Conservation (phyloP, 768 basidiomycete species). For the Tephrocybe sp. region DNA sequence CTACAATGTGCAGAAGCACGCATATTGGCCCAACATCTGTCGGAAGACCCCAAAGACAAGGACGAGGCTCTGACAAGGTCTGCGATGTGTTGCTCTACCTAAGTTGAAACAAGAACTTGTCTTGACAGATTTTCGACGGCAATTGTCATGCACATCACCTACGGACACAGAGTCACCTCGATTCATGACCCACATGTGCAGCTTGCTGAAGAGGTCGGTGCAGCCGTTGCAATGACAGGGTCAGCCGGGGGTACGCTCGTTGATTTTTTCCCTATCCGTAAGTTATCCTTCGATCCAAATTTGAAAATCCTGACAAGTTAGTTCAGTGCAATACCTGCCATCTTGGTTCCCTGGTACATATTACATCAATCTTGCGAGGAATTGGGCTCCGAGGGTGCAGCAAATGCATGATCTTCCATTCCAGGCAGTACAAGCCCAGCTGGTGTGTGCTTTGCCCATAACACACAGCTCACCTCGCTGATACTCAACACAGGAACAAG, state of each 20-base stretch:
- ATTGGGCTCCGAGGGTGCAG: constrained; percentile 6
- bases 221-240: constrained; percentile 21
- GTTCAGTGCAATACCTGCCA: constrained; percentile 30
- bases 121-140: constrained; percentile 9
- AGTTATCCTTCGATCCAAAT: constrained; percentile 7
- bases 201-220: constrained; percentile 29
- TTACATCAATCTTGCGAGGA: constrained; percentile 19
- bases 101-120: not conserved
- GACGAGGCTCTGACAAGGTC: constrained; percentile 27
- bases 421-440: constrained; percentile 26
- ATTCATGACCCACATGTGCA: constrained; percentile 38
- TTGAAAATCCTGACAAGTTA: not conserved
- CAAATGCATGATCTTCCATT: constrained; percentile 31
- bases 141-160: constrained; percentile 26
- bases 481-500: constrained; percentile 16
- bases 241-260: constrained; percentile 18
- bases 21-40: constrained; percentile 26
- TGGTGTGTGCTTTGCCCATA: constrained; percentile 24
- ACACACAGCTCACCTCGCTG: not conserved
- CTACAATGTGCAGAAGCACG: constrained; percentile 23
- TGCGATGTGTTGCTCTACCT: constrained; percentile 7
- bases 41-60: constrained; percentile 3
- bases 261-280: constrained; percentile 24
- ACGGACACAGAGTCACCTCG: constrained; percentile 30
- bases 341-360: constrained; percentile 32